A percentile compares a stretch with the other conserved stretches of the same genome.
phyloP scores from a whole-genome alignment of 176 grass and related monocot species.

The Phoenix dactylifera region DNA sequence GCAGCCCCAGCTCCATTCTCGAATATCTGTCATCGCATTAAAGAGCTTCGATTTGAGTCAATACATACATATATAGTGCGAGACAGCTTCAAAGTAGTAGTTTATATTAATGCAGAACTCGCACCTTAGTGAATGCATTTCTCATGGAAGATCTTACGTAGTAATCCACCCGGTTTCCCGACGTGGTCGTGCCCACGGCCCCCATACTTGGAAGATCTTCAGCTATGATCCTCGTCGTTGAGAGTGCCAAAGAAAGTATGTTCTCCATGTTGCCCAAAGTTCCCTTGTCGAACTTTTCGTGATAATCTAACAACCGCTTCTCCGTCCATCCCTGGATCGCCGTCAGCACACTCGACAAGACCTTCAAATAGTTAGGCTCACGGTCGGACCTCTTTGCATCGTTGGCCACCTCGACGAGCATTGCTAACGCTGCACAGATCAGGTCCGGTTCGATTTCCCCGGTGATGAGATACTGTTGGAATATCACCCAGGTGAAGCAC shows the following conservation, averaged over 20 bases:
- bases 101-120: neutral
- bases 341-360: conserved; percentile 40
- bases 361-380: conserved; percentile 49
- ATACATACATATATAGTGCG: no score
- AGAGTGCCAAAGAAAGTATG: conserved; percentile 50
- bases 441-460: conserved; percentile 77
- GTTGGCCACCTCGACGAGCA: conserved; percentile 57
- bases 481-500: conserved; percentile 67
- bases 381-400: conserved; percentile 47
- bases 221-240: conserved; percentile 40
- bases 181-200: conserved; percentile 7
- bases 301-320: conserved; percentile 74
- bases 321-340: conserved; percentile 83
- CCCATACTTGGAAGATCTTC: conserved; percentile 27
- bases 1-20: conserved; percentile 41
- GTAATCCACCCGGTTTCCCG: conserved; percentile 43
- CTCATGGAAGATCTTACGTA: conserved; percentile 81
- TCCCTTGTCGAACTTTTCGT: conserved; percentile 48
- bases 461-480: conserved; percentile 75
- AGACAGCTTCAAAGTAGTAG: no score
- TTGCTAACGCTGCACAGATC: conserved; percentile 36
- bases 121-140: conserved; percentile 72
- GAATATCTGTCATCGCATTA: conserved; percentile 33
- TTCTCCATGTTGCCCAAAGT: conserved; percentile 44
- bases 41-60: neutral